Conservation (phyloP, 192 early-diverging fungal genomes). For the Martensiomyces pterosporus region DNA sequence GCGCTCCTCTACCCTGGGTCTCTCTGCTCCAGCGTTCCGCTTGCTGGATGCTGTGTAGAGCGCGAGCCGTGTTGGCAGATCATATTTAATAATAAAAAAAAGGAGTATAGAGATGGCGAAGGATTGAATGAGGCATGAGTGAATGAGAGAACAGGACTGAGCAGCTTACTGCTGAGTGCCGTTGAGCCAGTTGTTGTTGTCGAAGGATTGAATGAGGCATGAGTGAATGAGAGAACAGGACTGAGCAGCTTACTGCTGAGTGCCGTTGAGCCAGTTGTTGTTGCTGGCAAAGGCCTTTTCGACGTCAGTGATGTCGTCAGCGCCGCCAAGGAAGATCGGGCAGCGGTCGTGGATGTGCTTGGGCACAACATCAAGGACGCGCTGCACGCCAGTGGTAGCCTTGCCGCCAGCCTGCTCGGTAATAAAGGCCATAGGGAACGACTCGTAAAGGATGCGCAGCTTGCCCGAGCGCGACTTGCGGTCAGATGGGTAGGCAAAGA, state of each 20-base stretch:
- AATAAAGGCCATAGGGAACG: conserved; percentile 97
- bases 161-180: conserved; percentile 22
- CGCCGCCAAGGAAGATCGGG: conserved; percentile 85
- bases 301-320: conserved; percentile 84
- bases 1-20: too few relatives aligned
- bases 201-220: neutral
- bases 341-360: conserved; percentile 84
- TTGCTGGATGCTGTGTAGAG: too few relatives aligned
- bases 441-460: conserved; percentile 94
- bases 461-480: conserved; percentile 81
- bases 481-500: conserved; percentile 83
- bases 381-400: conserved; percentile 74
- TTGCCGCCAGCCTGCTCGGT: conserved; percentile 95
- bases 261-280: conserved; percentile 40
- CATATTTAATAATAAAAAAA: neutral
- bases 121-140: neutral
- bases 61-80: too few relatives aligned
- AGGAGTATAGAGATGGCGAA: neutral
- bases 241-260: conserved; percentile 15
- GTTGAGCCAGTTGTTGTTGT: conserved; percentile 37
- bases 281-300: conserved; percentile 66
- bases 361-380: conserved; percentile 85
- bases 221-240: neutral
- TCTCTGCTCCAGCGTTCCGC: too few relatives aligned
- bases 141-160: neutral